Base-by-base conservation (phyloP, 2,329 filamentous ascomycete genomes). In the Alternaria ethzedia region DNA sequence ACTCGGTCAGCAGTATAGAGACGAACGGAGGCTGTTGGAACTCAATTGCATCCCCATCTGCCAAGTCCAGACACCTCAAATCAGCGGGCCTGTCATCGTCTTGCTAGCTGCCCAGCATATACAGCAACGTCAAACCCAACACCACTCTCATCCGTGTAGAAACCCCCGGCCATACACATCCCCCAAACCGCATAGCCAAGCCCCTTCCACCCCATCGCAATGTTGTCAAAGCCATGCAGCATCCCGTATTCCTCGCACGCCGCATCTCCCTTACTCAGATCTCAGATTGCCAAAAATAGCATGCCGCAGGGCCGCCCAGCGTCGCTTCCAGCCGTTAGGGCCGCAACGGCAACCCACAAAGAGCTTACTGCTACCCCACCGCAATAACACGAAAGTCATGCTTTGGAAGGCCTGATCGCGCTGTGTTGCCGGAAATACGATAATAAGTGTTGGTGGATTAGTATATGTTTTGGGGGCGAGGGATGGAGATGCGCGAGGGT, bases 281-380 rank as follows among this genome's bases (percentile, higher is more conserved):
- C 13, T 36, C 57, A 13, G 9, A 5, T 20, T 60, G 28, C 57
- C 41, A 55, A 55, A 55, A 54, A 41, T 43, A 52, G 47, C 36
- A 41, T 41, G 28, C 30, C 23, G 28, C 23, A 47, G 51, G 44
- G 25, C 15, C 30, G 30, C 13, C 30, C 36, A 50, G 15, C 13
- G 17, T 62, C 47, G 46, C 54, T 52, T 52, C 46, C 54, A 46
- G 54, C 54, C 46, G 59, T 49, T 57, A 62, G 47, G 46, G 59
- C 20, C 36, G n/a, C 46, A 45, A 23, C 17, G 54, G 26, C 20
- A 57, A 26, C 47, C n/a, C 28, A 10, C 12, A 45, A 56, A 70
- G 58, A 36, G 43, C 52, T 54, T 41, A 55, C 58, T 20, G 32
- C 36, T n/a, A 44, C 44, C 30, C 58, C 45, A 61, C 52, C 49